Base-by-base conservation (phyloP, 1,284 basidiomycete species). In the Hymenochaete sp. region DNA sequence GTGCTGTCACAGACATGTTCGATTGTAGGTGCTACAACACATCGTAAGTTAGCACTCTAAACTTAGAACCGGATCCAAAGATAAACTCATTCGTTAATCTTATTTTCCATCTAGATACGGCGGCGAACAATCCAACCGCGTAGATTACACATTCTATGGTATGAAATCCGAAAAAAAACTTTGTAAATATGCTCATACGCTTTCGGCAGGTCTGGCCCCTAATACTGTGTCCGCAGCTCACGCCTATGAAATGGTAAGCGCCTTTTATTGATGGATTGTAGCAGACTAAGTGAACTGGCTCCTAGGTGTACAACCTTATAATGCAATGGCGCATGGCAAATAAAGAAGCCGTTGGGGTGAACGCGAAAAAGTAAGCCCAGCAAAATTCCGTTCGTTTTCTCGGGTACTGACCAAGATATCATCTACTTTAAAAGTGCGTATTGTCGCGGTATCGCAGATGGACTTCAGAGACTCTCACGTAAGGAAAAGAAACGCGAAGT, bases 171-270 rank as follows among this genome's bases (percentile, higher is more conserved):
- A n/a, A n/a, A n/a, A n/a, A n/a, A n/a, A n/a, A n/a, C n/a, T n/a
- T n/a, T n/a, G n/a, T n/a, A n/a, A n/a, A n/a, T n/a, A n/a, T n/a
- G n/a, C n/a, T n/a, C n/a, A n/a, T n/a, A n/a, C n/a, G n/a, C n/a
- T n/a, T n/a, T n/a, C n/a, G n/a, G n/a, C 24, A 51, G 53, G 51
- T 3, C 33, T 54, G 6, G 51, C 51, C 11, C 49, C 52, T 37
- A 48, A 54, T 14, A 53, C 53, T 22, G 51, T 54, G 19, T 48
- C 51, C 11, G 53, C 51, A 11, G 53, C 51, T 1, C 49, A 51
- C 31, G 51, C 45, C 2, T 54, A 48, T 28, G 53, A 54, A 36
- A 54, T 54, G 53, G 53, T 54, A 21, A 5, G 51, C 31, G 2
- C 25, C 5, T 7, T 14, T 4, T 13, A 5, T 2, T 18, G 21